phyloP scores from a whole-genome alignment of 306 rosid genomes.

The Gleditsia sinensis region DNA sequence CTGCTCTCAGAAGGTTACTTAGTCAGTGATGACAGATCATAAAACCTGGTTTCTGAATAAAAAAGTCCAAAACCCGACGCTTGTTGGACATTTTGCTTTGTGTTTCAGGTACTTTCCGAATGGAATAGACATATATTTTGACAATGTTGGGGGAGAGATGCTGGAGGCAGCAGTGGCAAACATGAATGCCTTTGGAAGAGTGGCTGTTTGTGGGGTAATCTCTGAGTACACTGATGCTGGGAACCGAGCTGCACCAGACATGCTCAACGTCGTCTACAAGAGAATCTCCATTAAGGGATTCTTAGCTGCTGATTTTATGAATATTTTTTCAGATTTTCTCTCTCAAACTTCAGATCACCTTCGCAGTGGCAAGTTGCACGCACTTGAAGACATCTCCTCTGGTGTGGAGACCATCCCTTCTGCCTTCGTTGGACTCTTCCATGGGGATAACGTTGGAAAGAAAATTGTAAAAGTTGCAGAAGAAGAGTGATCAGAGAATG shows the following conservation, averaged over 20 bases:
- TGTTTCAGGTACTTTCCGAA: constrained; percentile 59
- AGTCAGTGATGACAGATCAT: background rate
- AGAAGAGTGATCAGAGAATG: constrained; percentile 25
- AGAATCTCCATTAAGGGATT: constrained; percentile 65
- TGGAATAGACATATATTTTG: constrained; percentile 83
- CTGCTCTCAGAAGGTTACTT: constrained; percentile 59
- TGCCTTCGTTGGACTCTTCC: constrained; percentile 67
- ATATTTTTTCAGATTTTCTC: constrained; percentile 45
- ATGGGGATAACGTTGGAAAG: constrained; percentile 72
- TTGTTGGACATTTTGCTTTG: background rate
- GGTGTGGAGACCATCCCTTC: constrained; percentile 69
- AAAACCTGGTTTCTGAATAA: background rate
- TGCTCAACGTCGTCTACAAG: constrained; percentile 66
- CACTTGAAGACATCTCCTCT: constrained; percentile 54
- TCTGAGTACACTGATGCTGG: constrained; percentile 53
- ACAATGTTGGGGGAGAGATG: constrained; percentile 79
- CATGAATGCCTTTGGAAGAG: constrained; percentile 70
- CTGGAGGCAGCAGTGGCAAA: constrained; percentile 70
- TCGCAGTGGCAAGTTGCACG: constrained; percentile 42
- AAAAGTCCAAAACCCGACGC: background rate
- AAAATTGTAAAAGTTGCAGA: constrained; percentile 51
- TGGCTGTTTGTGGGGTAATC: constrained; percentile 66
- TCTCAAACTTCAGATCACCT: constrained; percentile 48
- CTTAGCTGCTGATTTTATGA: constrained; percentile 47
- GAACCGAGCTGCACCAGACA: constrained; percentile 50